Conservation (phyloP, 2,329 filamentous ascomycete genomes). For the Colletotrichum simmondsii region DNA sequence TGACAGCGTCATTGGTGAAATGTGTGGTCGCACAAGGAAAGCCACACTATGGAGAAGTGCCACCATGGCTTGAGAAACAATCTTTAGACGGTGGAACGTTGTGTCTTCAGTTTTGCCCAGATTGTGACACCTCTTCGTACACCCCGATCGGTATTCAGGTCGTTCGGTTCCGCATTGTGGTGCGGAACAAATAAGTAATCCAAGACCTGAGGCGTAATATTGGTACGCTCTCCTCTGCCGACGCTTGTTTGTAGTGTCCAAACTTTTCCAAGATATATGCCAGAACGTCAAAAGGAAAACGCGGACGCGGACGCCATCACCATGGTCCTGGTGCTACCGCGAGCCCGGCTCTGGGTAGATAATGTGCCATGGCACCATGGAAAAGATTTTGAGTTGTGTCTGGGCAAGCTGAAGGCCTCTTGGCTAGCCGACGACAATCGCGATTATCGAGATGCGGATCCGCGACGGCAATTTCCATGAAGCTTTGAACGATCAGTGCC, state of each 20-base stretch:
- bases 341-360: background rate
- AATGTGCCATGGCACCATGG: background rate
- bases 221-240: background rate
- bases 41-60: background rate
- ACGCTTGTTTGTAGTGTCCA: background rate
- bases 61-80: background rate
- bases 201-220: too few relatives aligned
- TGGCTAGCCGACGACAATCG: background rate
- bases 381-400: background rate
- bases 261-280: background rate
- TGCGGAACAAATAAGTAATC: background rate
- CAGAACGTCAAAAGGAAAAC: background rate
- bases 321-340: background rate
- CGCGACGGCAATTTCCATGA: background rate
- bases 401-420: background rate
- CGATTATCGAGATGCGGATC: background rate
- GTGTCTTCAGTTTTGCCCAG: background rate
- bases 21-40: background rate
- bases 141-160: too few relatives aligned
- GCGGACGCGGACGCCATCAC: background rate
- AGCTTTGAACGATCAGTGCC: background rate
- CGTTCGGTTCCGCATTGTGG: background rate
- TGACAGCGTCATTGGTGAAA: background rate
- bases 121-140: background rate
- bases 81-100: background rate